These are phyloP conservation scores for Hymenochaete sp. DNA, from an alignment of 1,284 basidiomycete genomes.

Conservation along the genomic window DNA sequence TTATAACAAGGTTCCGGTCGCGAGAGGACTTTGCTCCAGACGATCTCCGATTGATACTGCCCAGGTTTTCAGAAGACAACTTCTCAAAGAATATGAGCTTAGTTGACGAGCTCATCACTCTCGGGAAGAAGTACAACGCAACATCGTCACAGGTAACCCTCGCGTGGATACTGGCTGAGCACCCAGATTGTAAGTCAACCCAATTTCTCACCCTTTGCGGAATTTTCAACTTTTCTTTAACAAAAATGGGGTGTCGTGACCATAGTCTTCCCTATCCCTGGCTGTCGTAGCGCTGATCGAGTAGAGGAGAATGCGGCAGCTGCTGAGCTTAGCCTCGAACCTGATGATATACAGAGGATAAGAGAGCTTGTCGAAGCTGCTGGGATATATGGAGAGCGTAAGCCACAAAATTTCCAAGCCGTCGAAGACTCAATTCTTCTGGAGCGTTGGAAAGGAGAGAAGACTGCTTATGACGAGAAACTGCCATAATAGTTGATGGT, in stretches of 20 bases:
- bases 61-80: constrained; percentile 30
- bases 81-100: constrained; percentile 32
- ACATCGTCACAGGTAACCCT: constrained; percentile 32
- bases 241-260: too few relatives aligned
- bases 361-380: constrained; percentile 6
- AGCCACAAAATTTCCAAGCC: neutral
- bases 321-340: constrained; percentile 3
- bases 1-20: constrained; percentile 20
- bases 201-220: too few relatives aligned
- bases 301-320: constrained; percentile 11
- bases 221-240: too few relatives aligned
- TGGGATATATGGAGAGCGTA: constrained; percentile 5
- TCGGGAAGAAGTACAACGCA: constrained; percentile 25
- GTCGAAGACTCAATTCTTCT: constrained; percentile 2
- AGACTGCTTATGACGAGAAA: constrained; percentile 1
- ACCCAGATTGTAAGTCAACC: too few relatives aligned
- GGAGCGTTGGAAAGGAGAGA: constrained; percentile 8
- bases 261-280: constrained; percentile 12
- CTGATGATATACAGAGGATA: constrained; percentile 9
- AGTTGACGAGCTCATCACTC: constrained; percentile 25
- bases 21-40: constrained; percentile 29
- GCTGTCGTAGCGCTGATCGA: constrained; percentile 2
- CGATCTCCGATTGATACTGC: constrained; percentile 27
- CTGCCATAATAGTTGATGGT: too few relatives aligned
- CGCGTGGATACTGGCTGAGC: constrained; percentile 34